phyloP scores from a whole-genome alignment of 176 grass and related monocot species.

The Poa pratensis region DNA sequence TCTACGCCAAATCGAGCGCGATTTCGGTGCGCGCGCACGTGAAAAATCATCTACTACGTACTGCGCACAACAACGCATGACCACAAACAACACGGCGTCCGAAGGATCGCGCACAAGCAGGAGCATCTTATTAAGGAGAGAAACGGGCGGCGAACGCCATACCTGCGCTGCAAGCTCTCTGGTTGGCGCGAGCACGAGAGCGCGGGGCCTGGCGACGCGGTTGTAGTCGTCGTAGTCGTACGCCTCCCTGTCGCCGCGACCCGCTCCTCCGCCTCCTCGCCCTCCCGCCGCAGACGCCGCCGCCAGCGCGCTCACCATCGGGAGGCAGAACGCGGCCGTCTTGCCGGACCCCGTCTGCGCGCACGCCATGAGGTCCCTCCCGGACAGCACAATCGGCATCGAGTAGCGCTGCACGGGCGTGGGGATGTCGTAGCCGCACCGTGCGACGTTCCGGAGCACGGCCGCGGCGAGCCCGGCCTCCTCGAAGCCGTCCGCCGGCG shows the following conservation, averaged over 20 bases:
- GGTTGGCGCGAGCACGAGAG: conserved; percentile 79
- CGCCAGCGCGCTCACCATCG: conserved; percentile 51
- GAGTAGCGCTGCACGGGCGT: conserved; percentile 88
- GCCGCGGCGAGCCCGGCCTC: conserved; percentile 59
- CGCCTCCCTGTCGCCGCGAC: neutral
- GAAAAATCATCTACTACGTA: neutral
- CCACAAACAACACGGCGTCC: neutral
- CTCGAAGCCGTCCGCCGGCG: conserved; percentile 56
- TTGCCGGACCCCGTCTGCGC: conserved; percentile 91
- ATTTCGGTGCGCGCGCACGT: neutral
- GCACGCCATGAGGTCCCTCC: conserved; percentile 83
- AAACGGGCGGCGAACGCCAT: neutral
- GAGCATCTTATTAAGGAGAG: neutral
- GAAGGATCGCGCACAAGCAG: neutral
- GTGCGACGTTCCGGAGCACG: conserved; percentile 62
- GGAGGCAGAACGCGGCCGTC: conserved; percentile 91
- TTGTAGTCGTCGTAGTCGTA: conserved; percentile 25
- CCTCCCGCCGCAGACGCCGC: neutral
- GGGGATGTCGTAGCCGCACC: conserved; percentile 61
- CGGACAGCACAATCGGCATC: conserved; percentile 58
- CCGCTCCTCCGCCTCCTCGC: neutral
- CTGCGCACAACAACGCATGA: neutral
- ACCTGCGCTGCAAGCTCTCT: conserved; percentile 83
- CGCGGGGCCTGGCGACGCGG: conserved; percentile 46
- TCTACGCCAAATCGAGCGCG: neutral